These are phyloP conservation scores for Suhomyces kilbournensis DNA, from an alignment of 805 yeast species.

Conservation along the genomic window DNA sequence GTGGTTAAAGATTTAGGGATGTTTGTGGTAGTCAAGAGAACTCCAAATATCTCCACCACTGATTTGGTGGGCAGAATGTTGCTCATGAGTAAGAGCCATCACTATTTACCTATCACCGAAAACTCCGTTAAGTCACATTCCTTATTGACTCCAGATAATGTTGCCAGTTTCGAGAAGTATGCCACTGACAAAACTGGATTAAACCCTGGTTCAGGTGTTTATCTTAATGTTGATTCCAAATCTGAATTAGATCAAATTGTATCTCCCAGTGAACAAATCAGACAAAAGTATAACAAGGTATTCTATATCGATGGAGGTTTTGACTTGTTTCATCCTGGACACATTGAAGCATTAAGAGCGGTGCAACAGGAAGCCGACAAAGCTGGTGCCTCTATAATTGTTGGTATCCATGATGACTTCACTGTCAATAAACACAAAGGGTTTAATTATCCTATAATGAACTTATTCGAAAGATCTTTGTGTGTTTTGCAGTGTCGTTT, in stretches of 20 bases:
- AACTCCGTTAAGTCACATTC: constrained; percentile 20
- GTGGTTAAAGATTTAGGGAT: constrained; percentile 79
- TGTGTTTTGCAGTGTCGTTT: constrained; percentile 86
- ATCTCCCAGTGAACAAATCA: constrained; percentile 24
- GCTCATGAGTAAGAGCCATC: constrained; percentile 57
- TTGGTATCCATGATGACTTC: constrained; percentile 64
- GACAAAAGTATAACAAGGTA: constrained; percentile 19
- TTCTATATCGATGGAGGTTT: constrained; percentile 79
- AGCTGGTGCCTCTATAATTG: constrained; percentile 49
- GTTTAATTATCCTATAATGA: constrained; percentile 79
- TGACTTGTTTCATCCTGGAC: constrained; percentile 92
- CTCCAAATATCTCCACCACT: constrained; percentile 92
- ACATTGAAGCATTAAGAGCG: constrained; percentile 65
- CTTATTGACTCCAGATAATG: constrained; percentile 31
- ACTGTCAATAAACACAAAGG: constrained; percentile 58
- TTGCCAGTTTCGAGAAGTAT: constrained; percentile 48
- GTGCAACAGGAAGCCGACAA: constrained; percentile 40
- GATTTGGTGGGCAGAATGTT: constrained; percentile 91
- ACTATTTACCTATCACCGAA: constrained; percentile 35
- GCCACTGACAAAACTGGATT: constrained; percentile 65
- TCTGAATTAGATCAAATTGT: constrained; percentile 30
- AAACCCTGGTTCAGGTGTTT: constrained; percentile 56
- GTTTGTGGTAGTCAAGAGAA: constrained; percentile 86
- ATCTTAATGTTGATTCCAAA: constrained; percentile 32
- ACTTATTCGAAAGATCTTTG: constrained; percentile 75